These are phyloP conservation scores for Tuber aestivum DNA, from an alignment of 495 filamentous ascomycete species.

Conservation along the genomic window DNA sequence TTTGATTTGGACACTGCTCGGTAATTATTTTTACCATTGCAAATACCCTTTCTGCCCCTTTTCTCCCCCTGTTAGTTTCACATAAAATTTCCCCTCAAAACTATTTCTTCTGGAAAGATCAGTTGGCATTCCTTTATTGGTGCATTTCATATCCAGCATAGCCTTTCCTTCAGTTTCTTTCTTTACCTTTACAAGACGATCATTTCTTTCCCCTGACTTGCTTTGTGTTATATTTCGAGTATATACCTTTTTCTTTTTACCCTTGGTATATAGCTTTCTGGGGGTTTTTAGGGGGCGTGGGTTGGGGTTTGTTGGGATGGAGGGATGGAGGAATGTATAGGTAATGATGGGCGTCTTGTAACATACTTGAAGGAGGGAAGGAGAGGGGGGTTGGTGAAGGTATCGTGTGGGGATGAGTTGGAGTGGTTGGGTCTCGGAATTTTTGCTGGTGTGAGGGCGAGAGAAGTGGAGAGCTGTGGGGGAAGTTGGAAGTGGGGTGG, in stretches of 20 bases:
- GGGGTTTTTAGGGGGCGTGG: not conserved
- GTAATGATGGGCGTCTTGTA: not conserved
- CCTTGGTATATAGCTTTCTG: not conserved
- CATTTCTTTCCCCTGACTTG: not conserved
- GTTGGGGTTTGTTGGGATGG: not conserved
- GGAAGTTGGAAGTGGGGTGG: not conserved
- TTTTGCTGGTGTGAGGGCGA: not conserved
- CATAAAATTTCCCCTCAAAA: conserved; percentile 9
- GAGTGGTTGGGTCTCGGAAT: not conserved
- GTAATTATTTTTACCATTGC: not conserved
- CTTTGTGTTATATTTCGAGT: not conserved
- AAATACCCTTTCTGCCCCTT: conserved; percentile 12
- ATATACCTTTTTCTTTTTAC: conserved; percentile 1
- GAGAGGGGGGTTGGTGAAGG: not conserved
- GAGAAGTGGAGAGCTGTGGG: not conserved
- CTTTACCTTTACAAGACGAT: not conserved
- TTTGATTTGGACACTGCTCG: not conserved
- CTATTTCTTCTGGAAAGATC: conserved; percentile 7
- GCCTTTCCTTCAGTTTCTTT: not conserved
- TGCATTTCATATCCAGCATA: not conserved
- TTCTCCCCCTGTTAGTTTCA: conserved; percentile 4
- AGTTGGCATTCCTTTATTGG: not conserved
- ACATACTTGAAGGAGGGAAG: not conserved
- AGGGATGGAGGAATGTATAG: not conserved
- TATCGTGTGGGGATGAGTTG: not conserved